Conservation (phyloP, 768 basidiomycete genomes). For the Pholiota microspora region DNA sequence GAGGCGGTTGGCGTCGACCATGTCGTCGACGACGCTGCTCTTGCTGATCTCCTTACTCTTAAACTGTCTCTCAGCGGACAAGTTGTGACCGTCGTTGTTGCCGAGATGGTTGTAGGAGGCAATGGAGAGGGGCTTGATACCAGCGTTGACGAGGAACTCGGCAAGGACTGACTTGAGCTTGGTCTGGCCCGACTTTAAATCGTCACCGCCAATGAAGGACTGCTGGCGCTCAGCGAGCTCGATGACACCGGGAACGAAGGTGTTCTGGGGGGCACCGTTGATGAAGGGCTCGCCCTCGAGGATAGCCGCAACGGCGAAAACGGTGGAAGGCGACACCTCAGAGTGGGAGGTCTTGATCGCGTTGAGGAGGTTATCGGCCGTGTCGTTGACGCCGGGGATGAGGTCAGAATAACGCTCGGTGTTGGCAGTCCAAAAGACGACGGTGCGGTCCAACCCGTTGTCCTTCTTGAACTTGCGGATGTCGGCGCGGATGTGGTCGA, state of each 20-base stretch:
- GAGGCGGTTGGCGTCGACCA: conserved; percentile 89
- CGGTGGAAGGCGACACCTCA: conserved; percentile 94
- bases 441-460: conserved; percentile 79
- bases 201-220: conserved; percentile 96
- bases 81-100: conserved; percentile 95
- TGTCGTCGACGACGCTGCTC: conserved; percentile 96
- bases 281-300: conserved; percentile 95
- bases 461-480: conserved; percentile 89
- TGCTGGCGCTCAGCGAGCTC: conserved; percentile 85
- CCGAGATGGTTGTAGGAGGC: conserved; percentile 99
- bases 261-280: conserved; percentile 98
- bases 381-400: conserved; percentile 93
- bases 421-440: conserved; percentile 99
- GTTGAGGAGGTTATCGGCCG: conserved; percentile 79
- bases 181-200: conserved; percentile 97
- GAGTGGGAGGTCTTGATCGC: conserved; percentile 83
- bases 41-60: conserved; percentile 98
- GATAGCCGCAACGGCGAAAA: conserved; percentile 95
- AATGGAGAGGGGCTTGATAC: conserved; percentile 96
- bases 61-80: conserved; percentile 91
- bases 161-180: conserved; percentile 96
- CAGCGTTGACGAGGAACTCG: conserved; percentile 98
- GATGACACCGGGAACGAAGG: conserved; percentile 94
- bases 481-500: conserved; percentile 89
- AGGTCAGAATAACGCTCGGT: conserved; percentile 97